Base-by-base conservation (phyloP, 208 protist genomes). In the Trypanosoma brucei region DNA sequence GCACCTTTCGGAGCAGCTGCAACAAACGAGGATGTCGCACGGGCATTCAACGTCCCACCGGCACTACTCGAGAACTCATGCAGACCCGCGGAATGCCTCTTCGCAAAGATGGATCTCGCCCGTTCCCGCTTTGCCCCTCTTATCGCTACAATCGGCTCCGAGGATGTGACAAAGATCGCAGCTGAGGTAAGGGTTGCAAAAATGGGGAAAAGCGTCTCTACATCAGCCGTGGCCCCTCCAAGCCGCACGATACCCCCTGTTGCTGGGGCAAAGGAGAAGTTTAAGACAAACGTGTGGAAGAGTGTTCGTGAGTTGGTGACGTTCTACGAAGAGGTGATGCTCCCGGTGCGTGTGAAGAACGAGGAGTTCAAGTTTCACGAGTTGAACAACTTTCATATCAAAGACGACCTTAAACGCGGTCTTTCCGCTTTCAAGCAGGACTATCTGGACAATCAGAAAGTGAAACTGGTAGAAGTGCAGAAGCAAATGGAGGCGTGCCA, bases 381-480 rank as follows among this genome's bases (percentile, higher is more conserved):
- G 62, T 80, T 94, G 49, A 81, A 77, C 7, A 81, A 52, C 53
- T 94, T 89, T 59, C 85, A 94, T 71, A 84, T 91, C 60, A 94
- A 94, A 70, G 88, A 94, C 77, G 78, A 90, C 50, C 75, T 94
- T 59, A 94, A 94, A 74, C 88, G 84, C 31, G 88, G 88, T 38
- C 75, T 92, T 22, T 77, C 83, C 37, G 85, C 85, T 52, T 94
- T 92, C 71, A 94, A 92, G 73, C 88, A 91, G 76, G 85, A 88
- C n/a, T 81, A 81, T 62, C 78, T 96, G 9, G 88, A 93, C 55
- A 68, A 86, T 65, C 82, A 90, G 69, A 93, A 90, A 75, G 64
- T 46, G 46, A 77, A 85, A 71, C 79, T 84, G 57, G 58, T 53
- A 34, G 76, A 78, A 65, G 81, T 91, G 58, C 63, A 89, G 69